A percentile compares a stretch with the other conserved stretches of the same genome.
Evolutionary conservation across 2,329 filamentous ascomycete species (phyloP).

Genomic region (Fusarium torulosum): DNA sequence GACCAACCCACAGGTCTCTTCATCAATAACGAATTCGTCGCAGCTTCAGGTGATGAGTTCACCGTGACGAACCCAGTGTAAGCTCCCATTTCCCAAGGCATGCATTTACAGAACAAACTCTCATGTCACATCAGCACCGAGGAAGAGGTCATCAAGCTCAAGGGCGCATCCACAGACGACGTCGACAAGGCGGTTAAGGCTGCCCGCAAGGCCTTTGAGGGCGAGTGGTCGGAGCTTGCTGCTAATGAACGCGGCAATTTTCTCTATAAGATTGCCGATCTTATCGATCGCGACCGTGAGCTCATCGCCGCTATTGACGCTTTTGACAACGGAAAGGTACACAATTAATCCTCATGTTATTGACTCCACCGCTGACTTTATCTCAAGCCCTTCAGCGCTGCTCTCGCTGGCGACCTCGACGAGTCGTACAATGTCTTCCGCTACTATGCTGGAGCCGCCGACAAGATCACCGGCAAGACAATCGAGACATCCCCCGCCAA

Average conservation of each 20-base stretch:
- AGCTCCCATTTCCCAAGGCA: not conserved
- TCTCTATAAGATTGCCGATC: slow-evolving; percentile 42
- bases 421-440: slow-evolving; percentile 59
- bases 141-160: slow-evolving; percentile 40
- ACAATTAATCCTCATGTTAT: too few relatives aligned
- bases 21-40: slow-evolving; percentile 47
- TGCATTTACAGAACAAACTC: not conserved
- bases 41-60: slow-evolving; percentile 43
- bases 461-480: slow-evolving; percentile 77
- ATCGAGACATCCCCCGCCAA: slow-evolving; percentile 74
- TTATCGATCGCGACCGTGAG: slow-evolving; percentile 44
- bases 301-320: slow-evolving; percentile 45
- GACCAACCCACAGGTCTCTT: slow-evolving; percentile 55
- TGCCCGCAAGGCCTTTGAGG: slow-evolving; percentile 44
- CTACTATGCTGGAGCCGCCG: slow-evolving; percentile 78
- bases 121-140: slow-evolving; percentile 29
- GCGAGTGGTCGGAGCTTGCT: slow-evolving; percentile 44
- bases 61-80: slow-evolving; percentile 40
- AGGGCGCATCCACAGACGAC: slow-evolving; percentile 40
- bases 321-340: slow-evolving; percentile 46
- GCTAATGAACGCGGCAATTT: slow-evolving; percentile 40
- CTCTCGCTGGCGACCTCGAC: slow-evolving; percentile 69
- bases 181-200: slow-evolving; percentile 41
- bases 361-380: not conserved
- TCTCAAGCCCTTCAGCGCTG: slow-evolving; percentile 45